Conservation (phyloP, 2,329 filamentous ascomycete genomes). For the Verticillium alfalfae region DNA sequence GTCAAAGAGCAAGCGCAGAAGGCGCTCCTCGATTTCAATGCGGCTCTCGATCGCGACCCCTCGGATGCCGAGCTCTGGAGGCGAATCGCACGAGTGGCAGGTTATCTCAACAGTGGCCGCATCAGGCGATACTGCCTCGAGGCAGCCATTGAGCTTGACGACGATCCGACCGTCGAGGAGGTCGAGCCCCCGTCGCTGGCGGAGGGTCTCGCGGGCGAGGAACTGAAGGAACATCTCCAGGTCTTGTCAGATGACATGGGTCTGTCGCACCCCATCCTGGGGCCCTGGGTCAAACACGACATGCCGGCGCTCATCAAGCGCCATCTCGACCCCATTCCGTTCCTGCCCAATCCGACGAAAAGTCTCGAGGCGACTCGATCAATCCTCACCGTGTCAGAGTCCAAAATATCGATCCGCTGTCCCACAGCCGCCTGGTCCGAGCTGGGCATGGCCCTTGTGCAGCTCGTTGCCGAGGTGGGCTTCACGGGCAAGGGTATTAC, state of each 20-base stretch:
- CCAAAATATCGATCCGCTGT: conserved; percentile 21
- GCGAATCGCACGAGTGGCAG: conserved; percentile 50
- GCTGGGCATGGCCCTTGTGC: conserved; percentile 33
- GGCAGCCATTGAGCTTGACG: conserved; percentile 61
- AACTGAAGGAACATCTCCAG: conserved; percentile 50
- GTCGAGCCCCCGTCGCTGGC: conserved; percentile 58
- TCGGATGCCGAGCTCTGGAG: conserved; percentile 65
- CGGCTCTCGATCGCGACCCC: conserved; percentile 58
- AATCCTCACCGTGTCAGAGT: conserved; percentile 2
- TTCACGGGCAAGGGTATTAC: conserved; percentile 25
- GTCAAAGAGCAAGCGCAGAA: conserved; percentile 31
- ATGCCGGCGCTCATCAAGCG: conserved; percentile 47
- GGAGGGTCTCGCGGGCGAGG: conserved; percentile 58
- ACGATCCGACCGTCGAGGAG: conserved; percentile 58
- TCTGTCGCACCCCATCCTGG: conserved; percentile 55
- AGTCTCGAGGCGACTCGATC: conserved; percentile 19
- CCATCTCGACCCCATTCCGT: conserved; percentile 57
- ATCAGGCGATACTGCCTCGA: conserved; percentile 59
- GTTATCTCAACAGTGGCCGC: conserved; percentile 50
- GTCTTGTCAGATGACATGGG: conserved; percentile 50
- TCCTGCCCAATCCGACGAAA: conserved; percentile 48
- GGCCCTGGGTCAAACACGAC: conserved; percentile 45
- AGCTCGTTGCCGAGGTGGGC: conserved; percentile 25
- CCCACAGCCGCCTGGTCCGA: conserved; percentile 33
- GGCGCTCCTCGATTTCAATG: conserved; percentile 51